A percentile compares a stretch with the other conserved stretches of the same genome.
These are phyloP conservation scores for Chlorella variabilis DNA, from an alignment of 163 green algal species.

Conservation along the genomic window DNA sequence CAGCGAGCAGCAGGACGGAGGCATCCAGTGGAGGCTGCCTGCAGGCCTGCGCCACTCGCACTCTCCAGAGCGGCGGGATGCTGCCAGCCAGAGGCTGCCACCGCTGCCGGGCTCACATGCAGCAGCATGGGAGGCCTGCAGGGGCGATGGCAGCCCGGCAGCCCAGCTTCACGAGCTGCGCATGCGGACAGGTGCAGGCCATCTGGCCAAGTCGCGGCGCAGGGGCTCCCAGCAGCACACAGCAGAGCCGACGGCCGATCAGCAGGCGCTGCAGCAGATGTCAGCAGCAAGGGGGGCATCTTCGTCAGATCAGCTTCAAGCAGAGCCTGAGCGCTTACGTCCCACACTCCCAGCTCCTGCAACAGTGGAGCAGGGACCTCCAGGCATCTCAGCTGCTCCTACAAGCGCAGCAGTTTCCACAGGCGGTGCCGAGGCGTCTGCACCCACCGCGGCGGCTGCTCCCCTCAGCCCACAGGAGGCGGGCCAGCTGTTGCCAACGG, in stretches of 20 bases:
- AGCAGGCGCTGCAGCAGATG: neutral
- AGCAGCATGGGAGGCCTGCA: neutral
- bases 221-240: neutral
- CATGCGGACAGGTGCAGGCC: neutral
- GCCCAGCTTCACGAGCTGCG: neutral
- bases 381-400: neutral
- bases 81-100: neutral
- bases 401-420: neutral
- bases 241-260: neutral
- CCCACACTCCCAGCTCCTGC: neutral
- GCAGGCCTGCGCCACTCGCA: neutral
- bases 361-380: neutral
- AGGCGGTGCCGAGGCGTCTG: too few relatives aligned
- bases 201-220: conserved; percentile 1
- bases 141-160: neutral
- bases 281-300: neutral
- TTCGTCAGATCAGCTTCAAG: too few relatives aligned
- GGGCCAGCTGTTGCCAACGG: too few relatives aligned
- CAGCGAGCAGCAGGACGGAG: conserved; percentile 14
- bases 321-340: too few relatives aligned
- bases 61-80: neutral
- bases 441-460: neutral
- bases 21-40: conserved; percentile 9
- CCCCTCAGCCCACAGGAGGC: neutral
- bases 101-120: neutral